phyloP scores from a whole-genome alignment of 176 grass and related monocot species.

The Oryza punctata region DNA sequence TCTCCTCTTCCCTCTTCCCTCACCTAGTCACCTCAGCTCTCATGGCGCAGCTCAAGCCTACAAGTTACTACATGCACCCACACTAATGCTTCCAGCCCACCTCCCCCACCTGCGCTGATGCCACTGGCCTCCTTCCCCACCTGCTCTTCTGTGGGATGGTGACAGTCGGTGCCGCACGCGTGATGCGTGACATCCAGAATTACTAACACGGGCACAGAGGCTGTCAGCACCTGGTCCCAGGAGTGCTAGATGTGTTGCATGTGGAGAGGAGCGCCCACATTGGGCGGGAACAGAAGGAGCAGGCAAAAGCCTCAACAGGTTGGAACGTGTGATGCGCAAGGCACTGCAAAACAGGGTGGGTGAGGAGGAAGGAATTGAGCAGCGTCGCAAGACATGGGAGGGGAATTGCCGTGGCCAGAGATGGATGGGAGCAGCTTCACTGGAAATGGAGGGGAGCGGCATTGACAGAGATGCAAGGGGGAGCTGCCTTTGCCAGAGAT shows the following conservation, averaged over 20 bases:
- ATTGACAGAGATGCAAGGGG: neutral
- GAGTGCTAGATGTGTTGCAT: too few species aligned
- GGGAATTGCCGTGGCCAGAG: neutral
- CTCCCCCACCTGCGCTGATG: neutral
- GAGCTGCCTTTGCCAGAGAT: neutral
- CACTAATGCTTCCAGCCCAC: neutral
- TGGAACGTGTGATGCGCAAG: too few species aligned
- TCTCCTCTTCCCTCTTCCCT: neutral
- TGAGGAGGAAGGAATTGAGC: neutral
- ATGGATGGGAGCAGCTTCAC: neutral
- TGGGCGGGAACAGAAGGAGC: too few species aligned
- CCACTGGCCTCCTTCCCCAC: neutral
- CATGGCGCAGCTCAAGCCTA: neutral
- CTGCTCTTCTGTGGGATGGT: neutral
- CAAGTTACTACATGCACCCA: neutral
- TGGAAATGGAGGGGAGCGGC: neutral
- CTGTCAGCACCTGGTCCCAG: neutral
- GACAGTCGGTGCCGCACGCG: neutral
- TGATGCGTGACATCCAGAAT: neutral
- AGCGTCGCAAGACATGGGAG: neutral
- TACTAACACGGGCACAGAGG: neutral
- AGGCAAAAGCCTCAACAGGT: too few species aligned
- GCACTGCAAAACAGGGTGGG: too few species aligned
- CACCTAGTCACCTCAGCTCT: neutral
- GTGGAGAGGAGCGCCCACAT: too few species aligned